These are phyloP conservation scores for Tricholoma furcatifolium DNA, from an alignment of 768 basidiomycete species.

Conservation along the genomic window DNA sequence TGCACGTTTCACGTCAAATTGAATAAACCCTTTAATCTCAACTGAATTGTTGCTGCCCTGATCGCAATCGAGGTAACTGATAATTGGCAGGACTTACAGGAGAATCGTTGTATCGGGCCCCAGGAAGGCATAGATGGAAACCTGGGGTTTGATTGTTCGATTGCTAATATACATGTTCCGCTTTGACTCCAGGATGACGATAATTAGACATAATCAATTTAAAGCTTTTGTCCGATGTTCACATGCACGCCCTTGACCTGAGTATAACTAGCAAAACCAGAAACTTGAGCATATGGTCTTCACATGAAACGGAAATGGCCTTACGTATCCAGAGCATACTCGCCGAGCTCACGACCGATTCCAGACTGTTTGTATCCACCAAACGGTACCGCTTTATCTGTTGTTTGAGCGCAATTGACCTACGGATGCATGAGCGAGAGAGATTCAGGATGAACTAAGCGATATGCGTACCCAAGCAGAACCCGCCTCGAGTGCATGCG, in stretches of 20 bases:
- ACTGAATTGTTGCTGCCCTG: no score
- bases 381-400: conserved; percentile 20
- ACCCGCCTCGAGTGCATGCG: conserved; percentile 24
- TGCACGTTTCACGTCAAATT: no score
- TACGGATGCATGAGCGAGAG: not conserved
- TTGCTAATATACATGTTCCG: no score
- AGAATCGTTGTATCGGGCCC: no score
- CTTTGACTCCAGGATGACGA: not conserved
- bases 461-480: conserved; percentile 15
- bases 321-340: conserved; percentile 26
- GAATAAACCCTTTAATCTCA: no score
- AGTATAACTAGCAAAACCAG: conserved; percentile 13
- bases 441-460: not conserved
- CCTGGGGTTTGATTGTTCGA: no score
- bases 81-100: no score
- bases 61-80: no score
- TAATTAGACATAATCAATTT: not conserved
- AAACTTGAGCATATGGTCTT: not conserved
- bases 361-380: conserved; percentile 28
- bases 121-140: no score
- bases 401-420: conserved; percentile 20
- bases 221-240: conserved; percentile 18
- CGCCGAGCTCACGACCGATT: conserved; percentile 24
- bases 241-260: conserved; percentile 23
- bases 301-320: not conserved